Base-by-base conservation (phyloP, 352 stramenopile species). In the Globisporangium irregulare region DNA sequence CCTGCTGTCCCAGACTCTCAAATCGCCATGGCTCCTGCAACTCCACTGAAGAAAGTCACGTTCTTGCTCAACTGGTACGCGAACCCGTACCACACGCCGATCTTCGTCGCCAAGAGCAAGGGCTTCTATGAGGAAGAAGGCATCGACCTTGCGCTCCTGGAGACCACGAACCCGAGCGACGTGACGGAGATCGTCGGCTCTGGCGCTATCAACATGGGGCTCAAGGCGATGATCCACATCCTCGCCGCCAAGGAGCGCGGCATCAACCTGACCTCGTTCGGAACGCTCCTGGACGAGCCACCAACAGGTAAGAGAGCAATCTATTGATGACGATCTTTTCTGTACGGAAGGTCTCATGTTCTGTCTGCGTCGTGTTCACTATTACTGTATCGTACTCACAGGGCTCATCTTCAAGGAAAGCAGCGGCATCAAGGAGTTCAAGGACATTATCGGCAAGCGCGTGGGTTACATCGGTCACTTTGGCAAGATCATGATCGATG, bases 161-260 rank as follows among this genome's bases (percentile, higher is more conserved):
- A 84, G 72, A 84, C 77, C 18, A 84, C 77, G 41, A 84, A 84
- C 60, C 77, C 77, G 27, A 81, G 74, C 57, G 77, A 84, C 20
- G 77, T 84, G 61, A 84, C 77, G 25, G 77, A 84, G 74, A 84
- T 84, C 62, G 77, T 84, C 27, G 77, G 77, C 51, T 84, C 77
- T 0, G 77, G 77, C 14, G 72, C 74, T 20, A 75, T 80, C 56
- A 80, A 84, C 64, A 76, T 84, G 70, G 77, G 77, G 2, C 71
- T 84, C 24, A 84, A 84, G 64, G 77, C 77, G 24, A 84, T 84
- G 77, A 84, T 84, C 54, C 77, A 84, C 66, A 84, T 84, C 57
- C 62, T 84, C 7, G 77, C 77, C 0, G 77, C 77, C 43, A 84
- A 84, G 74, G 77, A 84, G 38, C 77, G 77, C 32, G 77, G 77